These are phyloP conservation scores for Suillus sp. DNA, from an alignment of 768 basidiomycete species.

Conservation along the genomic window DNA sequence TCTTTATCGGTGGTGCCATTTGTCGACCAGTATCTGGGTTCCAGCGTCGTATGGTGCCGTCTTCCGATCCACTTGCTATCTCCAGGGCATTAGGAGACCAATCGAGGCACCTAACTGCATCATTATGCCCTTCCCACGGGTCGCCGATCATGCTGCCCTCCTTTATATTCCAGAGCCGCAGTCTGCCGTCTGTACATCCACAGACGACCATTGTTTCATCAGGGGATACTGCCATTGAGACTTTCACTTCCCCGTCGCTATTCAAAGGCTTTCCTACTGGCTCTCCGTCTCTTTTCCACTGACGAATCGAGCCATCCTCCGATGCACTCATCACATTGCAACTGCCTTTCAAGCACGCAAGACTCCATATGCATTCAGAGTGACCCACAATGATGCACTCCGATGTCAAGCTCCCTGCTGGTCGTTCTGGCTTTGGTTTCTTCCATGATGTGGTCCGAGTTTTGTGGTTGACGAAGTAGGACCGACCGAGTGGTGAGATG, in stretches of 20 bases:
- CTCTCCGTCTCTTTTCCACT: not conserved
- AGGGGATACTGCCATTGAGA: not conserved
- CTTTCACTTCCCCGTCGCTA: not conserved
- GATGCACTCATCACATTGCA: not conserved
- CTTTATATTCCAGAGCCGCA: not conserved
- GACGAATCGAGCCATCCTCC: not conserved
- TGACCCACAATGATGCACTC: not conserved
- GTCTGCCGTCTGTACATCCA: not conserved
- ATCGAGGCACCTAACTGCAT: constrained; percentile 1
- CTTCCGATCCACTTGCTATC: constrained; percentile 16
- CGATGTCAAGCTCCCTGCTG: not conserved
- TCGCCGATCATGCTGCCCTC: not conserved
- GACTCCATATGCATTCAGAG: not conserved
- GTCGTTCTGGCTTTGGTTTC: not conserved
- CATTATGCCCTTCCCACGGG: constrained; percentile 2
- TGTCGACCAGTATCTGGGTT: constrained; percentile 7
- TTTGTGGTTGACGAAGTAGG: not conserved
- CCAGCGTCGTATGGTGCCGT: constrained; percentile 13
- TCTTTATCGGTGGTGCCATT: not conserved
- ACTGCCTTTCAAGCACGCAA: not conserved
- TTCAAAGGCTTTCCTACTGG: not conserved
- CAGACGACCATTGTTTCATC: not conserved
- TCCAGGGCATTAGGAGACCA: constrained; percentile 20
- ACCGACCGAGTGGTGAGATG: too few species aligned
- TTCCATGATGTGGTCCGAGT: not conserved